Evolutionary conservation across 2,329 filamentous ascomycete species (phyloP), one percentile per base, ranked within the genome.

Genomic region (Talaromyces sp.): DNA sequence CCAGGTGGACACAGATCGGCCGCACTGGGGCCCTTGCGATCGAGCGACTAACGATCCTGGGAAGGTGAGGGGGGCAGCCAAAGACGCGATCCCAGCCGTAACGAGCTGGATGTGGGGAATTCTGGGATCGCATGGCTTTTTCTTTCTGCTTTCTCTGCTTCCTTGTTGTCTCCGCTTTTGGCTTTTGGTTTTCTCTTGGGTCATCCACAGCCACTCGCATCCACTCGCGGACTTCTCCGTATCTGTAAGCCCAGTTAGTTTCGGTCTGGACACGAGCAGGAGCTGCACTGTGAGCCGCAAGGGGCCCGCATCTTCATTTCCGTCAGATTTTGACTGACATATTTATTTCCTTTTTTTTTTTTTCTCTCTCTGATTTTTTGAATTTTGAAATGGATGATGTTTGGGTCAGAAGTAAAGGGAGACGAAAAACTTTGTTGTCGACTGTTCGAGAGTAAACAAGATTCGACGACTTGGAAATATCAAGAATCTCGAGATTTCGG

Each of bases 201-300:
- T 39, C 36, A n/a, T 24, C 17, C 43, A 46, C 30, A 46, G 32
- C 27, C 46, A 51, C 37, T 37, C 52, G 52, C 40, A 56, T 42
- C 55, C 51, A 53, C 47, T 53, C 17, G 42, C 59, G 61, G 61
- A 62, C 48, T 55, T 62, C 51, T 57, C 61, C 59, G 61, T 56
- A 29, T 29, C 16, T 51, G 16, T 42, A 33, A 22, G 36, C 36
- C 16, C 36, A 39, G 36, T 16, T 39, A 24, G 47, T 49, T 55
- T 48, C 50, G 39, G 58, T 47, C 49, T 47, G 54, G 43, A 60
- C 55, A 59, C 57, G 57, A 57, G 54, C 40, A 35, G 16, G 42
- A 27, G 24, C 24, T 59, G 55, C 58, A 58, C 60, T 60, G 61
- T 63, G 58, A 61, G 60, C 61, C 60, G 61, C 61, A 64, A 64